Base-by-base conservation (phyloP, 192 early-diverging fungal genomes). In the Backusella psychrophila region DNA sequence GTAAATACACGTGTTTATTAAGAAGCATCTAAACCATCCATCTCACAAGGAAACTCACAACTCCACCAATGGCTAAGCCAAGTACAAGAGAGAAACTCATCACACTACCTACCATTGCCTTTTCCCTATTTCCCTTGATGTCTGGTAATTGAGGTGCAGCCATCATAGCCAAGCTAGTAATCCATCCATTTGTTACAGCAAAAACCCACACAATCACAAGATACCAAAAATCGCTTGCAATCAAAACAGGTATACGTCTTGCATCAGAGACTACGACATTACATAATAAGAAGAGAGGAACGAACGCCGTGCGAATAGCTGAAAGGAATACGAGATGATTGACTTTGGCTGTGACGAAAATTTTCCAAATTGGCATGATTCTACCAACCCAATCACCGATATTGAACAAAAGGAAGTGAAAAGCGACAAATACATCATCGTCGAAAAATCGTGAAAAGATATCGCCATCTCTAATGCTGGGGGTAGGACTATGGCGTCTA, bases 381-480 rank as follows among this genome's bases (percentile, higher is more conserved):
- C 89, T 84, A 38, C 94, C 94, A 6, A 90, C 23, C 88, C 90
- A 93, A 74, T 95, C 94, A 63, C 91, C 92, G 36, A 90, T 17
- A 78, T 92, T 94, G 73, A 86, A 94, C 12, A 87, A 67, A 70
- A 95, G 81, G 73, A 94, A 95, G 66, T 93, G 93, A 53, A 93
- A 82, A 2, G 91, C 87, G 33, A 92, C 88, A 84, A 92, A 91
- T 35, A 90, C 73, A 71, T 88, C 86, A 49, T 86, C 88, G 72
- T 87, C 67, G 79, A 85, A 35, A 80, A 82, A 76, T 79, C 81
- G 81, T 66, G 56, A 63, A 63, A 63, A 63, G 11, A 9, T 63
- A 29, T 63, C 56, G n/a, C 4, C 26, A 4, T 63, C 12, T 63
- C 8, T 23, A 29, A 63, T 3, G 26, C 26, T 29, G 4, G 23